Evolutionary conservation across 495 filamentous ascomycete genomes (phyloP), one percentile per base, ranked within the genome.

Genomic region (Extremus antarcticus): DNA sequence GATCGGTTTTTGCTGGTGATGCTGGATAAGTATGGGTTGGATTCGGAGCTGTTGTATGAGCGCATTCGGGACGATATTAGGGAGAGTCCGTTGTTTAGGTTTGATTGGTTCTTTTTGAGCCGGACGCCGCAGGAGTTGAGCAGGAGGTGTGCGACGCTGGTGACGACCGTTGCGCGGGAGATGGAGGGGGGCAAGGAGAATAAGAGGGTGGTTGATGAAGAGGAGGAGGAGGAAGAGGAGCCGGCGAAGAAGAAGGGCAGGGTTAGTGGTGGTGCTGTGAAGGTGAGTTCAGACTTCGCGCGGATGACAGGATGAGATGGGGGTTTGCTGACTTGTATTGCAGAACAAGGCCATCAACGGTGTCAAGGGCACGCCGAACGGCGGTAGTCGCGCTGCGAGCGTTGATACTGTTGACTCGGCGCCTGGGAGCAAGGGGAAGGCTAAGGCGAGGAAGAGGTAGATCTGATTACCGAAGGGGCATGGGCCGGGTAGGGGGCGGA

Each of bases 61-160:
- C 64, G 63, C 56, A 68, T 73, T 46, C 62, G 70, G 2, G 70
- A 73, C 46, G 70, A 73, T 52, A 94, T 99, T 57, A 83, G 92
- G 9, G 92, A 99, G 59, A 90, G 84, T 49, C 90, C 94, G 9
- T 71, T 97, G 17, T 99, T 99, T 77, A 81, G 94, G 24, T 99
- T 99, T 58, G 94, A 99, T 62, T 99, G 94, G 94, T 99, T 97
- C 73, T 94, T 97, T 75, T 76, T 99, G 24, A 91, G 86, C 63
- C 79, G 94, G 15, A 99, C 94, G 1, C 90, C 94, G 1, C 79
- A 88, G 22, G 94, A 99, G 71, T 86, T 99, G 60, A 80, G 86
- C 54, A 82, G 94, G 55, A 78, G 94, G 38, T 97, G 92, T 71
- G 91, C 87, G 43, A 99, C 94, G 1, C 77, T 99, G 35, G 79